These are phyloP conservation scores for Parsonsia alboflavescens DNA, from an alignment of 257 asterid species.

Conservation along the genomic window DNA sequence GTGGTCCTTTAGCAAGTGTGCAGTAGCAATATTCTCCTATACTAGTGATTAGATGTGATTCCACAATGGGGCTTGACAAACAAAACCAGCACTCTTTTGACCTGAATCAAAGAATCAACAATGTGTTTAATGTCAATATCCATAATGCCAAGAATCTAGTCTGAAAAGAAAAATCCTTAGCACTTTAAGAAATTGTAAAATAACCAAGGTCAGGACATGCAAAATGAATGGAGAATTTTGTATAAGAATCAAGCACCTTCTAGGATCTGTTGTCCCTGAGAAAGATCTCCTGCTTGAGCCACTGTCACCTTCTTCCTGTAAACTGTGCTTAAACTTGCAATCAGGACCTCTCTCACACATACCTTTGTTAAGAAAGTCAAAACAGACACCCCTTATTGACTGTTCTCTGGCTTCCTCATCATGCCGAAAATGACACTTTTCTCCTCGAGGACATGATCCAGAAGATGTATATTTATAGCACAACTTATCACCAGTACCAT, in stretches of 20 bases:
- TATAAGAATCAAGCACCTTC: slow-evolving; percentile 33
- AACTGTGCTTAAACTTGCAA: slow-evolving; percentile 79
- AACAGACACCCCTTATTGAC: slow-evolving; percentile 83
- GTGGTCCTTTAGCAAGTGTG: slow-evolving; percentile 92
- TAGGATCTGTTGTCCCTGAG: slow-evolving; percentile 45
- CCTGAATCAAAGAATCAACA: slow-evolving; percentile 42
- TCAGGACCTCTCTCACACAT: slow-evolving; percentile 92
- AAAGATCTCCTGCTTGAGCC: slow-evolving; percentile 44
- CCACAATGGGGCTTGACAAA: slow-evolving; percentile 75
- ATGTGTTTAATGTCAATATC: slow-evolving; percentile 1
- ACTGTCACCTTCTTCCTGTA: slow-evolving; percentile 61
- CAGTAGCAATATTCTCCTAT: slow-evolving; percentile 80
- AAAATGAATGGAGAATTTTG: neutral
- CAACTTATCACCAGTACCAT: slow-evolving; percentile 54
- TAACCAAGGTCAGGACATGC: neutral
- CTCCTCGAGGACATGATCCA: slow-evolving; percentile 88
- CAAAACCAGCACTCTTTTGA: slow-evolving; percentile 98
- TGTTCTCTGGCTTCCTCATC: slow-evolving; percentile 90
- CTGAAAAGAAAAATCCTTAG: neutral
- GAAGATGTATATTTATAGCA: slow-evolving; percentile 85
- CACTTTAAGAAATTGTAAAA: neutral
- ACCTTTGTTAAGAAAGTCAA: slow-evolving; percentile 93
- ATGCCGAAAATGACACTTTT: slow-evolving; percentile 75
- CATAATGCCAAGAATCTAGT: neutral
- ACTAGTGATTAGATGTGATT: slow-evolving; percentile 71